Base-by-base conservation (phyloP, 2,329 filamentous ascomycete genomes). In the Aspergillus felis region DNA sequence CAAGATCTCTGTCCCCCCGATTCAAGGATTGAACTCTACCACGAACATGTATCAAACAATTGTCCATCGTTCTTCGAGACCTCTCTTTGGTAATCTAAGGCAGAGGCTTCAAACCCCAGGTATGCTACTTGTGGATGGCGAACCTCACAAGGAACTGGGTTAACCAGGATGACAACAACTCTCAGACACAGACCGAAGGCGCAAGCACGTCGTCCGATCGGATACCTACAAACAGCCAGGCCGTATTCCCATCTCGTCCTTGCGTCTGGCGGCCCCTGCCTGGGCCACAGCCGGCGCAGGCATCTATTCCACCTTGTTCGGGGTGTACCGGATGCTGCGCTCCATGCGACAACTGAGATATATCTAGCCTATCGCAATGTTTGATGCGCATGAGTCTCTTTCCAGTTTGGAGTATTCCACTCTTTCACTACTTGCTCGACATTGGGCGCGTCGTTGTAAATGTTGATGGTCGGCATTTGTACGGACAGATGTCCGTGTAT, bases 211-310 rank as follows among this genome's bases (percentile, higher is more conserved):
- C 42, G 42, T 46, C 12, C 42, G 42, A 10, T 46, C 42, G 4
- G 42, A 46, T 46, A 46, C 42, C 8, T 46, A 46, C 20, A 46
- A 46, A 24, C 7, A 17, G 10, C 42, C 42, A 46, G 48, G 51
- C 32, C 57, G 52, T 3, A 57, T 59, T 25, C 44, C 51, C 6
- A n/a, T 55, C 5, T 51, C 17, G 24, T 57, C 55, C 1, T 46
- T 59, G n/a, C 53, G 56, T 5, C 41, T 29, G 35, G 55, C 57
- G 38, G 57, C 51, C 1, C 48, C 55, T 6, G 57, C 57, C 0
- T 59, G 57, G 57, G 41, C 41, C 12, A 50, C 55, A 1, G 57
- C 51, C 12, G 57, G 51, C n/a, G 55, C 50, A 4, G 57, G 57
- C 4, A 53, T 59, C 2, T 55, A 46, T 4, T 51, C 57, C 32